Evolutionary conservation across 2,329 filamentous ascomycete genomes (phyloP).

Genomic region (Pseudogymnoascus sp.): DNA sequence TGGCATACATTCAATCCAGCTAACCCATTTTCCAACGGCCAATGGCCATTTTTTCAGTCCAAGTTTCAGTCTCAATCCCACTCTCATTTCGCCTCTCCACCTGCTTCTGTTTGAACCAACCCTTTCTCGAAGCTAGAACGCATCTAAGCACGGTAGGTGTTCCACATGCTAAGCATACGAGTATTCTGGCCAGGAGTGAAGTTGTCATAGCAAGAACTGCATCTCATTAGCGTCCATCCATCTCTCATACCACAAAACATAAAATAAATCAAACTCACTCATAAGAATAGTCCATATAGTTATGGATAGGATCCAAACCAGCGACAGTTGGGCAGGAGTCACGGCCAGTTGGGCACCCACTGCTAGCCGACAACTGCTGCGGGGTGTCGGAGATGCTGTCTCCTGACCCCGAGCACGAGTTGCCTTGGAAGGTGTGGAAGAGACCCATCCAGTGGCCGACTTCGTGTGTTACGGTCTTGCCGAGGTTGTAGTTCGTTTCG

Average conservation of each 20-base stretch:
- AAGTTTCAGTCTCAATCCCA: background rate
- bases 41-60: background rate
- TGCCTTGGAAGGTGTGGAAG: conserved; percentile 43
- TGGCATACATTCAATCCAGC: background rate
- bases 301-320: conserved; percentile 31
- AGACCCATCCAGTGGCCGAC: conserved; percentile 46
- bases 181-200: conserved; percentile 30
- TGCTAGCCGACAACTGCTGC: conserved; percentile 30
- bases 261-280: conserved; percentile 26
- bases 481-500: conserved; percentile 32
- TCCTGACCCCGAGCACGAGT: conserved; percentile 33
- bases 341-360: conserved; percentile 37
- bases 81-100: background rate
- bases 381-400: conserved; percentile 39
- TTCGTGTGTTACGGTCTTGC: conserved; percentile 39
- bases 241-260: conserved; percentile 10
- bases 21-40: background rate
- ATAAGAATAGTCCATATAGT: conserved; percentile 35
- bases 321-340: conserved; percentile 28
- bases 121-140: conserved; percentile 1
- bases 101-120: background rate
- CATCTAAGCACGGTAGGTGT: conserved; percentile 17
- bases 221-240: conserved; percentile 21
- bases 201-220: conserved; percentile 36
- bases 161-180: conserved; percentile 20